Conservation (phyloP, 495 filamentous ascomycete genomes). For the Tuber magnatum region DNA sequence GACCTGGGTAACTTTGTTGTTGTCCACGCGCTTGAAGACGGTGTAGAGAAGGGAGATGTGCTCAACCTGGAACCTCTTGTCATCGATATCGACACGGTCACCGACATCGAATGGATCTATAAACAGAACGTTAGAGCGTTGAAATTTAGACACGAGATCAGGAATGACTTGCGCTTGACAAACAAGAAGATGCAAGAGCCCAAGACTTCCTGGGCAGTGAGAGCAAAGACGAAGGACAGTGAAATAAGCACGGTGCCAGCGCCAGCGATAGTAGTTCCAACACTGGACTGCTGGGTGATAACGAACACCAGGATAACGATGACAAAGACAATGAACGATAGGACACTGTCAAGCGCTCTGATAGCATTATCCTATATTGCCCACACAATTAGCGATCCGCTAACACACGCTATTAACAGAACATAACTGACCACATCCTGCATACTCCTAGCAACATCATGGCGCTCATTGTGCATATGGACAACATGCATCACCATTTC, state of each 20-base stretch:
- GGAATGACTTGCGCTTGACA: constrained; percentile 73
- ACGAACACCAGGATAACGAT: constrained; percentile 81
- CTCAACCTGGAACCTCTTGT: constrained; percentile 71
- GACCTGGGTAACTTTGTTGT: constrained; percentile 76
- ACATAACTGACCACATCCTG: constrained; percentile 64
- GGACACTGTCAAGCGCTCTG: constrained; percentile 74
- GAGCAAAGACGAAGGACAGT: constrained; percentile 86
- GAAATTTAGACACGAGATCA: not conserved
- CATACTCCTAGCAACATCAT: constrained; percentile 83
- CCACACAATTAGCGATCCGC: not conserved
- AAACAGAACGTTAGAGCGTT: not conserved
- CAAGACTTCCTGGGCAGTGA: constrained; percentile 85
- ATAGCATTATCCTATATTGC: constrained; percentile 63
- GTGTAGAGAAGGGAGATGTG: constrained; percentile 91
- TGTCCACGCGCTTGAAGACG: constrained; percentile 78
- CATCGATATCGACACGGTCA: constrained; percentile 78
- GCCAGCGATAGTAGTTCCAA: constrained; percentile 83
- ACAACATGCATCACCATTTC: constrained; percentile 88
- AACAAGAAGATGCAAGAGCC: constrained; percentile 97
- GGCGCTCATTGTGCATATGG: constrained; percentile 72
- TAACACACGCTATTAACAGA: not conserved
- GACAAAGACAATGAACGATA: constrained; percentile 69
- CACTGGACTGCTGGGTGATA: constrained; percentile 38
- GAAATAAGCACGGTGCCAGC: constrained; percentile 90
- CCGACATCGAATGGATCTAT: constrained; percentile 66